Percentiles rank a stretch among this genome's conserved stretches.
Conservation (phyloP, 2,329 filamentous ascomycete species). For the Sclerotinia borealis region DNA sequence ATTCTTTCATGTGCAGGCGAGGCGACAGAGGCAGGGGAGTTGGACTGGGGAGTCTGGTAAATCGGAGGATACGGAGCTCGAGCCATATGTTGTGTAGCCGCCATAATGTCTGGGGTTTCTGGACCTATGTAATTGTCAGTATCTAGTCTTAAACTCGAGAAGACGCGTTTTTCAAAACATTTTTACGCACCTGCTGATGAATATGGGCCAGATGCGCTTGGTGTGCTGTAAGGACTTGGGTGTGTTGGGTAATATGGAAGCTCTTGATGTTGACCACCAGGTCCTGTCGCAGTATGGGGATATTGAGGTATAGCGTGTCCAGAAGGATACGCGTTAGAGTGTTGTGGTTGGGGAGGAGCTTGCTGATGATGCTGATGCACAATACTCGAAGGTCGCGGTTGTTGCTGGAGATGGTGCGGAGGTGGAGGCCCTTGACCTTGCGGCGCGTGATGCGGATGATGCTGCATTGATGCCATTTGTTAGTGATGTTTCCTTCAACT, state of each 20-base stretch:
- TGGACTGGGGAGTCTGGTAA: conserved; percentile 92
- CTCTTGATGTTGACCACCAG: conserved; percentile 59
- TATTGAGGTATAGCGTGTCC: conserved; percentile 64
- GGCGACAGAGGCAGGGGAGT: conserved; percentile 87
- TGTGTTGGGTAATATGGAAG: conserved; percentile 76
- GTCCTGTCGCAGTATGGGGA: conserved; percentile 57
- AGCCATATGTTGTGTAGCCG: conserved; percentile 61
- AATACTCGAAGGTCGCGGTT: conserved; percentile 65
- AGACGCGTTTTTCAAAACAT: conserved; percentile 18
- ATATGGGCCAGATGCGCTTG: conserved; percentile 76
- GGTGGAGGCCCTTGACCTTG: conserved; percentile 59
- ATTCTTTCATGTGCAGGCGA: conserved; percentile 86
- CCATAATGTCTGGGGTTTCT: conserved; percentile 63
- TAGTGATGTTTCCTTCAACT: conserved; percentile 21
- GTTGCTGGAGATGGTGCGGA: conserved; percentile 54
- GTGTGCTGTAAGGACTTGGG: conserved; percentile 75
- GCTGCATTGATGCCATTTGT: conserved; percentile 45
- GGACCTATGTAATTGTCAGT: conserved; percentile 23
- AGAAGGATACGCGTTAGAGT: conserved; percentile 62
- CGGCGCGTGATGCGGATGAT: conserved; percentile 68
- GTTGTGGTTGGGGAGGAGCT: conserved; percentile 53
- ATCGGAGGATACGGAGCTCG: conserved; percentile 73
- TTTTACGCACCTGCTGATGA: conserved; percentile 66
- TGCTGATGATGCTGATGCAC: conserved; percentile 64
- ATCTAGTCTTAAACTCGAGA: neutral